These are phyloP conservation scores for Tolypocladium tropicale DNA, from an alignment of 2,329 filamentous ascomycete genomes.

Conservation along the genomic window DNA sequence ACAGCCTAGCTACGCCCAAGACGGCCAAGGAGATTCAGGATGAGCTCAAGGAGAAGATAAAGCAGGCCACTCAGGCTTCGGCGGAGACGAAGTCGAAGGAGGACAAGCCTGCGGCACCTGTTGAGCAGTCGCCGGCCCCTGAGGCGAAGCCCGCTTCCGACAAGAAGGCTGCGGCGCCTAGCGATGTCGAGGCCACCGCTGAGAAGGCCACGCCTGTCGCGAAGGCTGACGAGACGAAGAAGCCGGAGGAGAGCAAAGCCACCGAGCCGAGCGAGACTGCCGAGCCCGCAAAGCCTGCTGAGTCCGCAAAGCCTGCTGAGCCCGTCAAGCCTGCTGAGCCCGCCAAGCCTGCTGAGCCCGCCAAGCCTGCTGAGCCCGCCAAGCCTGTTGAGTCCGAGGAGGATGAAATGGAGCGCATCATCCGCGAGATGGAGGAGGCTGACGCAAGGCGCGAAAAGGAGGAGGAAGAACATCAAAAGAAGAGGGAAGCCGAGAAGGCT, in stretches of 20 bases:
- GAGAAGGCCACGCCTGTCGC: not conserved
- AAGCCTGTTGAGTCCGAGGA: slow-evolving; percentile 32
- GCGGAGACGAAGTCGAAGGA: slow-evolving; percentile 17
- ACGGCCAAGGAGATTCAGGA: slow-evolving; percentile 72
- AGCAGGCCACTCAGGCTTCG: slow-evolving; percentile 40
- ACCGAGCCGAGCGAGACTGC: slow-evolving; percentile 14
- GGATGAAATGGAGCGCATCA: slow-evolving; percentile 49
- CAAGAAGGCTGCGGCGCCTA: not conserved
- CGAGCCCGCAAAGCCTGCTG: slow-evolving; percentile 13
- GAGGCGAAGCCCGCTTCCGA: slow-evolving; percentile 1
- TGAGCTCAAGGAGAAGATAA: slow-evolving; percentile 73
- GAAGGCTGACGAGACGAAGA: slow-evolving; percentile 11
- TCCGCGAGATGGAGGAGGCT: slow-evolving; percentile 51
- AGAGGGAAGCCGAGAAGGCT: slow-evolving; percentile 33
- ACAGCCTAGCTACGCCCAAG: slow-evolving; percentile 59
- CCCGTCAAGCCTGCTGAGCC: slow-evolving; percentile 18
- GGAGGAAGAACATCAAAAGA: slow-evolving; percentile 35
- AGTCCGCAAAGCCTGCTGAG: slow-evolving; percentile 18
- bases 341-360: slow-evolving; percentile 14
- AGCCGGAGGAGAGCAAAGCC: slow-evolving; percentile 17
- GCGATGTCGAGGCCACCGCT: not conserved
- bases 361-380: slow-evolving; percentile 21
- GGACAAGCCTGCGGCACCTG: slow-evolving; percentile 16
- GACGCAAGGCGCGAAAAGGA: slow-evolving; percentile 39
- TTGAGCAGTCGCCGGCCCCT: slow-evolving; percentile 17